Evolutionary conservation across 345 rosid genomes (phyloP).

Genomic region (Arabidopsis arenosa): DNA sequence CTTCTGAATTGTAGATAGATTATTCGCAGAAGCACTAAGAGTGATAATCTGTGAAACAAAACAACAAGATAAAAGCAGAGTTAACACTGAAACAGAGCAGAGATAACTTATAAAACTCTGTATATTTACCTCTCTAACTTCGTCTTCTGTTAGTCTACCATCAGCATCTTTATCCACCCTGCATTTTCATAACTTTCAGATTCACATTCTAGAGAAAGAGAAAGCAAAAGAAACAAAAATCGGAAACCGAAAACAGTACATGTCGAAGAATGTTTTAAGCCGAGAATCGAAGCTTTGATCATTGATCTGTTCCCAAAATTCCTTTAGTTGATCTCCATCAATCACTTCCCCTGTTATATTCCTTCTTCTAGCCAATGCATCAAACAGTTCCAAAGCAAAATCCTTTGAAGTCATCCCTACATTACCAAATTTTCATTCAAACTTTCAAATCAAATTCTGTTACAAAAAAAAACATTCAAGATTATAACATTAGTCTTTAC

Average conservation of each 20-base stretch:
- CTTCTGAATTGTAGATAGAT: slow-evolving; percentile 62
- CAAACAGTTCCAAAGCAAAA: slow-evolving; percentile 69
- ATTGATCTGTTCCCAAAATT: slow-evolving; percentile 83
- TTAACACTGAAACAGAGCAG: slow-evolving; percentile 3
- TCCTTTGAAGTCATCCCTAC: slow-evolving; percentile 81
- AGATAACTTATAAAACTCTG: neutral
- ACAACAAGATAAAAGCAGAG: neutral
- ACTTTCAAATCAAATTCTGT: neutral
- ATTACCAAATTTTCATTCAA: neutral
- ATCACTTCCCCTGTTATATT: slow-evolving; percentile 60
- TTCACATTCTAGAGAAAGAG: neutral
- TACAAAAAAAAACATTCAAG: neutral
- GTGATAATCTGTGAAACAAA: slow-evolving; percentile 60
- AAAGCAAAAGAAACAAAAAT: neutral
- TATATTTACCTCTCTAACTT: slow-evolving; percentile 66
- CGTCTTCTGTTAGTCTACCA: slow-evolving; percentile 78
- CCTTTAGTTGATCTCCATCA: slow-evolving; percentile 52
- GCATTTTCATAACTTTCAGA: slow-evolving; percentile 31
- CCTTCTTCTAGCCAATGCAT: slow-evolving; percentile 67
- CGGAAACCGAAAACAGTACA: slow-evolving; percentile 42
- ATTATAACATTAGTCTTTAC: slow-evolving; percentile 28
- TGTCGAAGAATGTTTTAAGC: slow-evolving; percentile 79
- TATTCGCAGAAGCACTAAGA: slow-evolving; percentile 84
- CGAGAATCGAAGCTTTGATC: slow-evolving; percentile 78
- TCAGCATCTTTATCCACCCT: slow-evolving; percentile 93